Conservation (phyloP, 2,329 filamentous ascomycete genomes). For the Trichoderma sp. region DNA sequence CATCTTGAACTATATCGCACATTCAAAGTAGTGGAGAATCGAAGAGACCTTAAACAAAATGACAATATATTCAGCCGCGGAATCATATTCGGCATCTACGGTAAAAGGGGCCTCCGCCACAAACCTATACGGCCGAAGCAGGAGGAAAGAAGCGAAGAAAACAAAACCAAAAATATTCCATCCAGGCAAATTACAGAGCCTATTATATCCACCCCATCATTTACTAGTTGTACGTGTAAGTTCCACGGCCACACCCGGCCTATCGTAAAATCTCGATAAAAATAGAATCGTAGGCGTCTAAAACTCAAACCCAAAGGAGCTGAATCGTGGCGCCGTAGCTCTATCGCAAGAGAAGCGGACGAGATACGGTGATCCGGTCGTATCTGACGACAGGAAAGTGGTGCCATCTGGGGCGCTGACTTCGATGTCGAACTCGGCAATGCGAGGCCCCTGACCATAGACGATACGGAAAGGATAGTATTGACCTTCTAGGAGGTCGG, state of each 20-base stretch:
- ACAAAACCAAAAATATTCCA: not conserved
- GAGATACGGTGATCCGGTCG: not conserved
- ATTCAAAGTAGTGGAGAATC: not conserved
- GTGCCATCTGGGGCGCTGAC: constrained; percentile 18
- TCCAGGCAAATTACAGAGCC: not conserved
- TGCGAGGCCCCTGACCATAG: constrained; percentile 23
- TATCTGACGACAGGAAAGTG: constrained; percentile 17
- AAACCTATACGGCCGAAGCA: not conserved
- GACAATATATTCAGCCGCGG: not conserved
- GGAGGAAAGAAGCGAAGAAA: not conserved
- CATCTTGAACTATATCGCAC: not conserved
- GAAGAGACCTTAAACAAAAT: not conserved
- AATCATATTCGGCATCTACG: not conserved
- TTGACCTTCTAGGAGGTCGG: constrained; percentile 20
- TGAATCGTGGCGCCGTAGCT: not conserved
- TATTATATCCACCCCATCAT: not conserved
- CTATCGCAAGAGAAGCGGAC: constrained; percentile 20
- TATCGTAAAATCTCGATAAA: not conserved
- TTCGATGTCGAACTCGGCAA: constrained; percentile 18
- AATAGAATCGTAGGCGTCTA: not conserved
- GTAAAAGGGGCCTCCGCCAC: not conserved
- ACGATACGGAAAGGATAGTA: constrained; percentile 25
- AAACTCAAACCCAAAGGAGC: constrained; percentile 10
- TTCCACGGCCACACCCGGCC: not conserved
- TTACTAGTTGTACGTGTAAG: not conserved